phyloP scores from a whole-genome alignment of 345 rosid species.

The Hibiscus tridactylites region DNA sequence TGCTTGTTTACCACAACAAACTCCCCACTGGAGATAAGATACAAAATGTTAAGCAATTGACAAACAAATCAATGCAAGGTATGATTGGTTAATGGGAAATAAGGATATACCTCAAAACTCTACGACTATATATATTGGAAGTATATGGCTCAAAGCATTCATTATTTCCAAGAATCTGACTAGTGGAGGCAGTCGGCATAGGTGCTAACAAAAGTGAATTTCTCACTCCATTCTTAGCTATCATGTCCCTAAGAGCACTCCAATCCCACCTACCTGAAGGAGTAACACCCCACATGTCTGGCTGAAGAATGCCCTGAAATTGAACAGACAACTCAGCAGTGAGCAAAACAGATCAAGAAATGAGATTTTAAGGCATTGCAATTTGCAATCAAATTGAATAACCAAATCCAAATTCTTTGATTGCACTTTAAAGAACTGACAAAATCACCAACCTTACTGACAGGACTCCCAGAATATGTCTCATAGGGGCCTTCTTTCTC shows the following conservation, averaged over 20 bases:
- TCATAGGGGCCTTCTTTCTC: conserved; percentile 65
- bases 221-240: not conserved
- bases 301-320: conserved; percentile 78
- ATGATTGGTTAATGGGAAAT: not conserved
- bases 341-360: not conserved
- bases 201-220: not conserved
- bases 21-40: not conserved
- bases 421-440: not conserved
- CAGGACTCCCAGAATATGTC: conserved; percentile 81
- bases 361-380: not conserved
- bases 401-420: not conserved
- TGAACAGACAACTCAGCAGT: conserved; percentile 3
- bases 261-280: conserved; percentile 76
- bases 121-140: not conserved
- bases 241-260: conserved; percentile 51
- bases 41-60: not conserved
- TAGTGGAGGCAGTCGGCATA: not conserved
- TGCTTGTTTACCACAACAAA: not conserved
- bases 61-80: not conserved
- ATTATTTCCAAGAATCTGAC: not conserved
- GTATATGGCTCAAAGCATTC: not conserved
- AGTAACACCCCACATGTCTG: conserved; percentile 82
- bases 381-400: not conserved
- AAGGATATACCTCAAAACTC: not conserved
- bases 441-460: conserved; percentile 63